Evolutionary conservation across 176 grass and related monocot genomes (phyloP), one percentile per base, ranked within the genome.

Genomic region (Phragmites australis): DNA sequence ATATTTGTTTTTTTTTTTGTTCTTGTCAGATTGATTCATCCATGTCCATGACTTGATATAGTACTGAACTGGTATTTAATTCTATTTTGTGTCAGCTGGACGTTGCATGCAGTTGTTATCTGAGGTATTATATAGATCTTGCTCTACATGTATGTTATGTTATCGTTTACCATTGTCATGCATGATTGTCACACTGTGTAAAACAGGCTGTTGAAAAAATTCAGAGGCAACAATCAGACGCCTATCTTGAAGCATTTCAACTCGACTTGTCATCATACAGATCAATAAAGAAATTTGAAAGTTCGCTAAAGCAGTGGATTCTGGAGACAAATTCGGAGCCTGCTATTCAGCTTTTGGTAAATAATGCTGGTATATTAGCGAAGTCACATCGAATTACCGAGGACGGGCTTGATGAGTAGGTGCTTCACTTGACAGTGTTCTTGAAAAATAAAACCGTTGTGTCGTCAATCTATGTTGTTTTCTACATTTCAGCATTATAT

Each of bases 291-390:
- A 93, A 88, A 51, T 98, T 98, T 72, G 88, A 49, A 77, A 53
- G 46, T 82, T 81, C 45, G 7, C 23, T 98, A 44, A 91, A 85
- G 54, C 79, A 93, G 65, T 89, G 92, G 86, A 82, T 98, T 73
- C 71, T 39, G 26, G 70, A 89, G 58, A 87, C 56, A 54, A 80
- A 80, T 71, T 39, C 63, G 62, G 90, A 93, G 17, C 81, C 78
- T 49, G 87, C 88, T 14, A 89, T 98, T 75, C 95, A 98, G 71
- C 88, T 98, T 72, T 83, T 98, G 76, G 75, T 98, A 67, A 98
- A 98, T 67, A 94, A 93, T 89, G 95, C 95, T 61, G 95, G 92
- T 31, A 94, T 91, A n/a, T 90, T 98, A 85, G 95, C 92, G 7
- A 94, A 89, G 66, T 89, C 83, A 0, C 82, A 48, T 61, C 29